Conservation (phyloP, 306 rosid genomes). For the Urtica urens region DNA sequence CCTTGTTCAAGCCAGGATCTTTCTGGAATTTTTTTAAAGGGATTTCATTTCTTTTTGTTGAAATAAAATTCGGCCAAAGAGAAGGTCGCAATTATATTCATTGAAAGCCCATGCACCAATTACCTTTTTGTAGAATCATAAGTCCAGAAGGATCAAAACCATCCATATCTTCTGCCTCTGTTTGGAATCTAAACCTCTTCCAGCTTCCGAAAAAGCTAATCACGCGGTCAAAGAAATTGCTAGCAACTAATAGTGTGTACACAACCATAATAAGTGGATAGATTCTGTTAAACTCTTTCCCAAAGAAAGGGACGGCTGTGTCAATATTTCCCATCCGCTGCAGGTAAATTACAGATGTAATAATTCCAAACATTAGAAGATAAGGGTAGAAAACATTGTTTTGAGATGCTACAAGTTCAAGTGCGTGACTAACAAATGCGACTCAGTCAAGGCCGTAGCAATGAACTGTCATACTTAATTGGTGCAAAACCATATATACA, state of each 20-base stretch:
- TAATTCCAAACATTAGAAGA: background rate
- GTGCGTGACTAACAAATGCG: too few species aligned
- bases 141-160: constrained; percentile 90
- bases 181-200: constrained; percentile 68
- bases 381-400: too few species aligned
- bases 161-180: constrained; percentile 83
- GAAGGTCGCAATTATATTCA: background rate
- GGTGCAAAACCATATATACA: too few species aligned
- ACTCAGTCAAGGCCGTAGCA: too few species aligned
- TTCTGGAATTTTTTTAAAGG: constrained; percentile 32
- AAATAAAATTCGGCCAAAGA: constrained; percentile 4
- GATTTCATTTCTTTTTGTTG: background rate
- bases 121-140: constrained; percentile 88
- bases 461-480: too few species aligned
- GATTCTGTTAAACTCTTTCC: constrained; percentile 64
- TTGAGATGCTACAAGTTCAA: too few species aligned
- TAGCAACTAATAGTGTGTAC: constrained; percentile 85
- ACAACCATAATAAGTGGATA: constrained; percentile 96
- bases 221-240: constrained; percentile 78
- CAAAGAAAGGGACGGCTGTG: constrained; percentile 80
- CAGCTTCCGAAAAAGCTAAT: constrained; percentile 78
- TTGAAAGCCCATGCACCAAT: background rate
- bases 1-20: constrained; percentile 90
- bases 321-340: constrained; percentile 97
- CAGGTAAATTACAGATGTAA: constrained; percentile 18